These are phyloP conservation scores for Boletus vinaceobasis DNA, from an alignment of 768 basidiomycete species.

Conservation along the genomic window DNA sequence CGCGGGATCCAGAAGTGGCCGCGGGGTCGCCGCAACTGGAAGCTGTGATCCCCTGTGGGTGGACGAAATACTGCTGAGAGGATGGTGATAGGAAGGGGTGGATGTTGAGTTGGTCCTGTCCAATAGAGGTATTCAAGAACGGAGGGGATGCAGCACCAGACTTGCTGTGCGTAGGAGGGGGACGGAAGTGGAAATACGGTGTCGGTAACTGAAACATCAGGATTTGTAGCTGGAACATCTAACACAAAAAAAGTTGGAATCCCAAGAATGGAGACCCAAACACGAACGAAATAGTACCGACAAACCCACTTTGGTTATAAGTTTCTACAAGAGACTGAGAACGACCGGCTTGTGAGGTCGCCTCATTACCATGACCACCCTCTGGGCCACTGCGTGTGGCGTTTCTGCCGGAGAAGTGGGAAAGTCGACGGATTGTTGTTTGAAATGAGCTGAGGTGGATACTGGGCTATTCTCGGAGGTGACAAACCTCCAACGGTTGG, in stretches of 20 bases:
- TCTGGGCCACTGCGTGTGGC: neutral
- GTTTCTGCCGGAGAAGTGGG: neutral
- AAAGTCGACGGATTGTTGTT: neutral
- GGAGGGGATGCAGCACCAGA: neutral
- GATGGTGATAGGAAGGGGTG: neutral
- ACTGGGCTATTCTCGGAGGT: neutral
- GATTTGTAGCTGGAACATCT: neutral
- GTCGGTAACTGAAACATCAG: neutral
- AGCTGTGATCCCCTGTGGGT: neutral
- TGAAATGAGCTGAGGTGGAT: neutral
- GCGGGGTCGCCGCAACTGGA: no score
- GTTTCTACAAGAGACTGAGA: neutral
- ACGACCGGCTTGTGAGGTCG: neutral
- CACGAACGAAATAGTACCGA: neutral
- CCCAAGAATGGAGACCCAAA: neutral
- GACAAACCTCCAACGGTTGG: neutral
- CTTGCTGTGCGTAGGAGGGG: neutral
- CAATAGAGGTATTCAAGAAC: neutral
- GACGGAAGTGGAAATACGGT: neutral
- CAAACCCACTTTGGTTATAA: neutral
- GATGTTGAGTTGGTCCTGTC: neutral
- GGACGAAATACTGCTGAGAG: neutral
- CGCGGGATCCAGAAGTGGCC: neutral
- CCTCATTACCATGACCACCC: neutral
- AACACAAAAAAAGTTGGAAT: neutral